A percentile compares a stretch with the other conserved stretches of the same genome.
Conservation (phyloP, 2,329 filamentous ascomycete genomes). For the Diaporthe ilicicola region DNA sequence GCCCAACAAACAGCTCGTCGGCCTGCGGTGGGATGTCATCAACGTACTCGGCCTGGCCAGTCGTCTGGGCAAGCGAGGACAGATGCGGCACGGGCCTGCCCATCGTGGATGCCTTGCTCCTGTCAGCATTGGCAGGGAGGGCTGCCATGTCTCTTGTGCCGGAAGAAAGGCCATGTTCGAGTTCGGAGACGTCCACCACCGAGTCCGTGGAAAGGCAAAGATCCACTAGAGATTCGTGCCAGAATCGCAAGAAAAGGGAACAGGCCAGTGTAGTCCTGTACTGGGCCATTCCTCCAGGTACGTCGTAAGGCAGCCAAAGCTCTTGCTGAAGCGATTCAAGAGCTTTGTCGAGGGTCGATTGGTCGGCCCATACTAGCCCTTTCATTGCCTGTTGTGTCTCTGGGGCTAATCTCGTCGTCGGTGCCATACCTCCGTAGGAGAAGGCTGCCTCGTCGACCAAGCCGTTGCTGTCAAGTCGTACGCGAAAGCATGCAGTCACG, state of each 20-base stretch:
- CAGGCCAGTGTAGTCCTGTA: constrained; percentile 91
- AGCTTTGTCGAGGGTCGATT: constrained; percentile 83
- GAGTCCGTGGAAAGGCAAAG: background rate
- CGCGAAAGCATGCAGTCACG: constrained; percentile 84
- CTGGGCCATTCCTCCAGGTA: constrained; percentile 96
- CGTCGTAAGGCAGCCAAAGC: constrained; percentile 87
- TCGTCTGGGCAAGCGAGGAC: constrained; percentile 90
- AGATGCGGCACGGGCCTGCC: constrained; percentile 86
- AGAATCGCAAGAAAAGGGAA: constrained; percentile 96
- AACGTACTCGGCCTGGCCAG: constrained; percentile 93
- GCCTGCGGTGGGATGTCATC: constrained; percentile 89
- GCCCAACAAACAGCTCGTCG: constrained; percentile 91
- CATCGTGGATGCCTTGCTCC: constrained; percentile 72
- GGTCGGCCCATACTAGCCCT: constrained; percentile 81
- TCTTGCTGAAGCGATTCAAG: constrained; percentile 89
- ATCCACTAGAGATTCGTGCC: constrained; percentile 45
- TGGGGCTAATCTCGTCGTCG: constrained; percentile 85
- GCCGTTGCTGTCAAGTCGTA: constrained; percentile 74
- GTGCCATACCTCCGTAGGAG: constrained; percentile 95
- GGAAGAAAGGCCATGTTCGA: background rate
- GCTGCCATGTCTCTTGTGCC: background rate
- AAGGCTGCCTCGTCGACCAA: constrained; percentile 78
- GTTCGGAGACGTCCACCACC: background rate
- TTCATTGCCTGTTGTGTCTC: constrained; percentile 76
- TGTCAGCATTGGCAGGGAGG: constrained; percentile 55